Evolutionary conservation across 2,329 filamentous ascomycete genomes (phyloP), one percentile per base, ranked within the genome.

Genomic region (Epichloe glyceriae): DNA sequence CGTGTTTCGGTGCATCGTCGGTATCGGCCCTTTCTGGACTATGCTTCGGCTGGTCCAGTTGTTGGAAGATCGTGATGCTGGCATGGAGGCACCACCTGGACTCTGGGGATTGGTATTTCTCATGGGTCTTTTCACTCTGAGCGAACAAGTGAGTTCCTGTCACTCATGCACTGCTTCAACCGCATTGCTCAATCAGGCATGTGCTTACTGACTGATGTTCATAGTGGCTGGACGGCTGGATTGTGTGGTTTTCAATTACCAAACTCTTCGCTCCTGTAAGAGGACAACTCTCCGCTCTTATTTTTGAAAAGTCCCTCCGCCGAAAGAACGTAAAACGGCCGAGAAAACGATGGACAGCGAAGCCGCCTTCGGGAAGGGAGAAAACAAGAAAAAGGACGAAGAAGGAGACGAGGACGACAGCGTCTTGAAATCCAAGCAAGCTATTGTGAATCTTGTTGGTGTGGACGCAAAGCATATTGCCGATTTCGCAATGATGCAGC

Each of bases 281-380:
- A 48, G 76, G 80, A 30, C 82, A 89, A 58, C 68, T 93, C 2
- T 80, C 83, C 2, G 76, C 84, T 0, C 72, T 88, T 7, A 77
- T 91, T 15, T 91, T 90, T 58, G 78, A 83, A 53, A 93, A 93
- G 63, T 78, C 85, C 0, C 80, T 89, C 73, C 76, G 83, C 42
- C 77, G 83, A 46, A 91, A 91, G 62, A 86, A 90, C 62, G 79
- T 86, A 40, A 88, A 62, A 76, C 79, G 11, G 72, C 77, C 4
- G 71, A 70, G 37, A 80, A 76, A 59, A 58, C 64, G 10, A 62
- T 64, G 17, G 65, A 72, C 64, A 43, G 61, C n/a, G 59, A 17
- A 58, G 30, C 47, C 38, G 26, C 48, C 38, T 26, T 57, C 38
- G 62, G 53, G 22, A 64, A 68, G 5, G 60, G 59, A 14, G 64